A percentile compares a stretch with the other conserved stretches of the same genome.
Evolutionary conservation across 352 stramenopile species (phyloP).

Genomic region (Phytophthora lateralis): DNA sequence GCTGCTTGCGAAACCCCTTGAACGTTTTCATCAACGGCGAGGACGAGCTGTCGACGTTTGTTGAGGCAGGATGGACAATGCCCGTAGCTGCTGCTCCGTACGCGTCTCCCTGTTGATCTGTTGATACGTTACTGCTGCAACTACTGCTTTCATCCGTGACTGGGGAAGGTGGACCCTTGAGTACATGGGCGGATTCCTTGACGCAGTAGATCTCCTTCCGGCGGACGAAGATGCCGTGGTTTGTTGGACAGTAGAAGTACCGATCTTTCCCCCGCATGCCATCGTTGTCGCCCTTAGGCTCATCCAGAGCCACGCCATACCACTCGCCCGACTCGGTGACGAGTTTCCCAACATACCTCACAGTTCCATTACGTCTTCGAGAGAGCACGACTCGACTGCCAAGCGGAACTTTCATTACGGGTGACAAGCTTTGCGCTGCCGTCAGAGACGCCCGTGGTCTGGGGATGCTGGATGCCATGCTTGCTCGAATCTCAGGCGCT

Average conservation of each 20-base stretch:
- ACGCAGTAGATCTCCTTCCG: conserved; percentile 69
- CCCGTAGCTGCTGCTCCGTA: conserved; percentile 3
- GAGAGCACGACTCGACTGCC: conserved; percentile 65
- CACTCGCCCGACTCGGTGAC: conserved; percentile 61
- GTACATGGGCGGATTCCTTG: conserved; percentile 41
- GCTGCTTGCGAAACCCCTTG: conserved; percentile 64
- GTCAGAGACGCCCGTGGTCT: conserved; percentile 32
- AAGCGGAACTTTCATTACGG: conserved; percentile 53
- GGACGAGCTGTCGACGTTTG: conserved; percentile 6
- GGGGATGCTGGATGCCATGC: conserved; percentile 41
- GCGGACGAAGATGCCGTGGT: conserved; percentile 66
- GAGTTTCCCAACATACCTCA: conserved; percentile 71
- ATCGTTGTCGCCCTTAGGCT: conserved; percentile 65
- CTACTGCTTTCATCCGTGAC: conserved; percentile 52
- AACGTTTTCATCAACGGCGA: conserved; percentile 58
- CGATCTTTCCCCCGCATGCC: conserved; percentile 51
- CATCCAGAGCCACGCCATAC: conserved; percentile 71
- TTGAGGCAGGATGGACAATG: conserved; percentile 5
- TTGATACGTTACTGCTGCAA: conserved; percentile 35
- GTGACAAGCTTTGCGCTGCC: conserved; percentile 22
- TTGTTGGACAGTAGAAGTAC: conserved; percentile 57
- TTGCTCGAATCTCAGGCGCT: neutral
- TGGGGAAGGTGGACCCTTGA: conserved; percentile 55
- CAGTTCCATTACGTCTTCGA: conserved; percentile 50
- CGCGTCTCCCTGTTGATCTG: conserved; percentile 18